A percentile compares a stretch with the other conserved stretches of the same genome.
Conservation (phyloP, 257 asterid genomes). For the Verbascum thapsus region DNA sequence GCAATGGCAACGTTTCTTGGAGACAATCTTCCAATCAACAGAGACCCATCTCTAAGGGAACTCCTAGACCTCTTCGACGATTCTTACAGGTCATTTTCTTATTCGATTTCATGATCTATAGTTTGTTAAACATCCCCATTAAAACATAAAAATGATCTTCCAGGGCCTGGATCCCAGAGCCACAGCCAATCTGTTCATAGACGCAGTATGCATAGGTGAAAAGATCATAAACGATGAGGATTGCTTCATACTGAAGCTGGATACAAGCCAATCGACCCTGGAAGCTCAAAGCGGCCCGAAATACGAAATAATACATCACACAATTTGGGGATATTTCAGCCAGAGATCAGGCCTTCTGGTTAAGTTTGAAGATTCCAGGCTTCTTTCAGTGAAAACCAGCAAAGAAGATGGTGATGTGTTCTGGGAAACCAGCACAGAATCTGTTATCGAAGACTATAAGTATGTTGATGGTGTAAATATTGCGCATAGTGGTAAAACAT, state of each 20-base stretch:
- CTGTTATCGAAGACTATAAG: conserved; percentile 76
- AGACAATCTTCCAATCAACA: conserved; percentile 88
- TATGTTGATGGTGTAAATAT: conserved; percentile 83
- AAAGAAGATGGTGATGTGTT: conserved; percentile 83
- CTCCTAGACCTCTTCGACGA: conserved; percentile 78
- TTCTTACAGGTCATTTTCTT: conserved; percentile 62
- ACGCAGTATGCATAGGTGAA: conserved; percentile 92
- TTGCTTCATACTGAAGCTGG: conserved; percentile 85
- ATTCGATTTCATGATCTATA: neutral
- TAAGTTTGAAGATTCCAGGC: conserved; percentile 81
- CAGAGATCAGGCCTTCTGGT: conserved; percentile 89
- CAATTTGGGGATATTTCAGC: conserved; percentile 93
- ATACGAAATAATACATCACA: conserved; percentile 86
- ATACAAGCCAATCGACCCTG: conserved; percentile 68
- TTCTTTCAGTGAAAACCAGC: conserved; percentile 72
- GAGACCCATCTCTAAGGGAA: conserved; percentile 69
- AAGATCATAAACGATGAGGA: conserved; percentile 84
- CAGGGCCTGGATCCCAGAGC: conserved; percentile 88
- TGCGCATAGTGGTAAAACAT: conserved; percentile 80
- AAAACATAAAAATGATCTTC: too few species aligned
- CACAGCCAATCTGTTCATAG: conserved; percentile 63
- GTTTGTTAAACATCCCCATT: neutral
- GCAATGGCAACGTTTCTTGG: conserved; percentile 80
- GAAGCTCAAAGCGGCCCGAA: conserved; percentile 75
- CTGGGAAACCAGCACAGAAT: conserved; percentile 94